Percentiles rank a stretch among this genome's conserved stretches.
These are phyloP conservation scores for Pleoardoris graminearum DNA, from an alignment of 2,329 filamentous ascomycete genomes.

Conservation along the genomic window DNA sequence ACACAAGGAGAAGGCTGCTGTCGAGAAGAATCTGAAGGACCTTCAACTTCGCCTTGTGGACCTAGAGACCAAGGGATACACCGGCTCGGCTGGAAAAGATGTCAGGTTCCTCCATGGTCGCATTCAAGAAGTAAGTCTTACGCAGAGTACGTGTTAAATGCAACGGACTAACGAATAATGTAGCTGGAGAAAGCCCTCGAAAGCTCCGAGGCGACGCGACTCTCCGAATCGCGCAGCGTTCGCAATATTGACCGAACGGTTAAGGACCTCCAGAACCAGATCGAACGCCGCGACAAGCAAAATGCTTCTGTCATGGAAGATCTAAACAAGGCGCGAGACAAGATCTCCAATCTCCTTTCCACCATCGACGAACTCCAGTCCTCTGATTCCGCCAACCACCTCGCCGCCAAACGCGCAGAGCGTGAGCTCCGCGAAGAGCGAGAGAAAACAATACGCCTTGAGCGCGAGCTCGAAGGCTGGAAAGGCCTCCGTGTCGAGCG, in stretches of 20 bases:
- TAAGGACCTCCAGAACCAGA: conserved; percentile 88
- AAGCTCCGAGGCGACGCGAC: conserved; percentile 75
- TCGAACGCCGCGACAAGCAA: conserved; percentile 90
- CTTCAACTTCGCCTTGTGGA: conserved; percentile 88
- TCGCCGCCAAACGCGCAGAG: conserved; percentile 82
- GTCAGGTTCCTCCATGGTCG: conserved; percentile 92
- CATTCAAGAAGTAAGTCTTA: conserved; percentile 80
- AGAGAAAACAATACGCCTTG: conserved; percentile 78
- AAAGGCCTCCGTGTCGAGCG: conserved; percentile 71
- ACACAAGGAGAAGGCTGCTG: conserved; percentile 83
- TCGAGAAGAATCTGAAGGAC: conserved; percentile 91
- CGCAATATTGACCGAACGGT: conserved; percentile 93
- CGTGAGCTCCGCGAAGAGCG: conserved; percentile 86
- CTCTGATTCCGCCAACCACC: conserved; percentile 78
- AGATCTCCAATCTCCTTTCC: conserved; percentile 82
- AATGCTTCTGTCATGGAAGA: conserved; percentile 81
- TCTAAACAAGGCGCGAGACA: conserved; percentile 81
- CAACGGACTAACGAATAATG: background rate
- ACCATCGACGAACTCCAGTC: conserved; percentile 94
- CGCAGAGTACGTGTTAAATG: background rate
- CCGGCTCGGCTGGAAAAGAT: conserved; percentile 86
- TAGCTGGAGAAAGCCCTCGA: conserved; percentile 89
- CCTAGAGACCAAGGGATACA: conserved; percentile 92
- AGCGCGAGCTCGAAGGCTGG: conserved; percentile 84
- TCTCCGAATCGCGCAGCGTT: conserved; percentile 80